These are phyloP conservation scores for Aspergillus sp. DNA, from an alignment of 2,329 filamentous ascomycete genomes.

Conservation along the genomic window DNA sequence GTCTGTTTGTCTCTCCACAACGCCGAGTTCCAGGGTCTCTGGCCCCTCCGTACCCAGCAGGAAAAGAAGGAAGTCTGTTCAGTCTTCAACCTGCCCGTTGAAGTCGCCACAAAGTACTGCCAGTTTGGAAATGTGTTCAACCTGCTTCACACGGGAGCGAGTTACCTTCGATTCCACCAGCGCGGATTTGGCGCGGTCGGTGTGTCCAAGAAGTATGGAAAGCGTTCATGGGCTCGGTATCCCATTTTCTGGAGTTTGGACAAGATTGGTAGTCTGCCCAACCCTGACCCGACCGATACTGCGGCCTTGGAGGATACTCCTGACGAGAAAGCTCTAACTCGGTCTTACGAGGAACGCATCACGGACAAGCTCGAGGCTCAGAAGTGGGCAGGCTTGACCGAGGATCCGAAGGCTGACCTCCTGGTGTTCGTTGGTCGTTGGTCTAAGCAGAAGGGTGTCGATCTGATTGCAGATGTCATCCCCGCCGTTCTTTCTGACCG, in stretches of 20 bases:
- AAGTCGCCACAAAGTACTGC: conserved; percentile 60
- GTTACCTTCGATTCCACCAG: conserved; percentile 65
- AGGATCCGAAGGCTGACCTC: conserved; percentile 62
- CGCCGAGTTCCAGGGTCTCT: conserved; percentile 67
- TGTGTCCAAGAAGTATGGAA: conserved; percentile 68
- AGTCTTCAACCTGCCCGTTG: conserved; percentile 61
- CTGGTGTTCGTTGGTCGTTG: conserved; percentile 69
- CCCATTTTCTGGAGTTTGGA: conserved; percentile 68
- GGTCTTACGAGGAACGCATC: conserved; percentile 49
- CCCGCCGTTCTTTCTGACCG: conserved; percentile 63
- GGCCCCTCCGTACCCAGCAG: conserved; percentile 63
- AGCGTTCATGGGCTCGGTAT: conserved; percentile 64
- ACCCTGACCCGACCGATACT: conserved; percentile 62
- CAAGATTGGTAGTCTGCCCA: conserved; percentile 62
- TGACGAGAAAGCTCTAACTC: conserved; percentile 56
- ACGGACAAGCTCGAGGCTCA: conserved; percentile 63
- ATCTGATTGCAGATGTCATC: conserved; percentile 67
- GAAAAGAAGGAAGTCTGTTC: conserved; percentile 64
- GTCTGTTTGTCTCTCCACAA: conserved; percentile 66
- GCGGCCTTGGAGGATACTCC: conserved; percentile 43
- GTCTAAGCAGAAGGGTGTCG: conserved; percentile 68
- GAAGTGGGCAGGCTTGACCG: conserved; percentile 65
- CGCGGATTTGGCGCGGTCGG: conserved; percentile 67
- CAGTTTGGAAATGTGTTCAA: conserved; percentile 71
- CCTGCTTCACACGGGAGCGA: conserved; percentile 63